A percentile compares a stretch with the other conserved stretches of the same genome.
Conservation (phyloP, 1,284 basidiomycete genomes). For the Melampsora abietis-canadensis region DNA sequence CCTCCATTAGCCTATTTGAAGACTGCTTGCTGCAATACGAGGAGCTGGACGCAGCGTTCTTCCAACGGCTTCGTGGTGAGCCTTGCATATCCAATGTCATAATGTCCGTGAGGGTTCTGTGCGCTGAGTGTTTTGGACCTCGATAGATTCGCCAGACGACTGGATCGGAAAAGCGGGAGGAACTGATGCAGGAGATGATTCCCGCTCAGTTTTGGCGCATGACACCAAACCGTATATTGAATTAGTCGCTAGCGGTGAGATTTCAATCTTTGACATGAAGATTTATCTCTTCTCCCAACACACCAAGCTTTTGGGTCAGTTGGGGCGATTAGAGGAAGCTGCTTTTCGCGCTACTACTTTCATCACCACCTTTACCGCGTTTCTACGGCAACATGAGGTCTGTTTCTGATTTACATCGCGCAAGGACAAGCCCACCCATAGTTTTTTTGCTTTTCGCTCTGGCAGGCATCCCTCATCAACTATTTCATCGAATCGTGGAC, state of each 20-base stretch:
- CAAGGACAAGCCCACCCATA: too few species aligned
- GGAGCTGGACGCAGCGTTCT: conserved; percentile 82
- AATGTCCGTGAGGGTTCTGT: neutral
- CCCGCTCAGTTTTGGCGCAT: conserved; percentile 56
- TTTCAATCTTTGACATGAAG: conserved; percentile 90
- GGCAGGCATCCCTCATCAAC: conserved; percentile 16
- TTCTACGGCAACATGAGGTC: conserved; percentile 72
- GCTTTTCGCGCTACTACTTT: conserved; percentile 68
- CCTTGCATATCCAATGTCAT: neutral
- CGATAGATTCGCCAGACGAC: conserved; percentile 54
- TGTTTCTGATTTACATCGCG: conserved; percentile 48
- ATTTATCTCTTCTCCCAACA: conserved; percentile 86
- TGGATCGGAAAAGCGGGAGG: conserved; percentile 84
- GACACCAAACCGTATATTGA: conserved; percentile 81
- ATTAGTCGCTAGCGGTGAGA: conserved; percentile 80
- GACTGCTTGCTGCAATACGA: conserved; percentile 86
- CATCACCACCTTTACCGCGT: conserved; percentile 73
- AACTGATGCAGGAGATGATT: conserved; percentile 52
- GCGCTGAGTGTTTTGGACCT: neutral
- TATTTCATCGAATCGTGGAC: conserved; percentile 72
- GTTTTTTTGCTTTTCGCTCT: neutral
- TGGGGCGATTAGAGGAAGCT: conserved; percentile 68
- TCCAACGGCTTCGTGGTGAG: conserved; percentile 58
- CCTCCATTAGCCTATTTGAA: conserved; percentile 81
- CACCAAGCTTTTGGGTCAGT: conserved; percentile 69